A percentile compares a stretch with the other conserved stretches of the same genome.
Evolutionary conservation across 1,139 yeast species (phyloP).

Genomic region (Nakaseomyces bracarensis): DNA sequence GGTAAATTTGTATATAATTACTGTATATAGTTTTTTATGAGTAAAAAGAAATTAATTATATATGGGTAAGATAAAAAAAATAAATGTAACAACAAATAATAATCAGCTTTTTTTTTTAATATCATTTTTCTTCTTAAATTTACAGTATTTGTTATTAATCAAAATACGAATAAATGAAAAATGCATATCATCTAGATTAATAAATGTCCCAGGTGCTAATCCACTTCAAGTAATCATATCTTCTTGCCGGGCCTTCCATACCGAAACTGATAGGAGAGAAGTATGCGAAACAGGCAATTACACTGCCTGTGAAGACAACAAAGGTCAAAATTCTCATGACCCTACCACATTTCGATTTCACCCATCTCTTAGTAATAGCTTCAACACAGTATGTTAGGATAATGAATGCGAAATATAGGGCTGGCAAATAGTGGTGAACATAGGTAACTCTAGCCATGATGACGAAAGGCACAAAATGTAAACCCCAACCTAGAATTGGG

Average conservation of each 20-base stretch:
- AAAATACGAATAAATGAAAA: too few species aligned
- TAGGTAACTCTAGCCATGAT: constrained; percentile 97
- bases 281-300: constrained; percentile 61
- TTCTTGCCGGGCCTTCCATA: constrained; percentile 69
- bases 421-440: constrained; percentile 96
- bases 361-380: constrained; percentile 41
- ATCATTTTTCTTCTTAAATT: too few species aligned
- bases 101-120: too few species aligned
- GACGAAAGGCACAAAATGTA: constrained; percentile 85
- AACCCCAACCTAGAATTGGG: constrained; percentile 90
- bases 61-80: too few species aligned
- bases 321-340: constrained; percentile 33
- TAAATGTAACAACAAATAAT: too few species aligned
- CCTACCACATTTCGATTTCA: constrained; percentile 29
- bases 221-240: constrained; percentile 70
- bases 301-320: constrained; percentile 42
- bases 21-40: too few species aligned
- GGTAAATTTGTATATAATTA: too few species aligned
- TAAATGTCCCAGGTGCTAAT: constrained; percentile 63
- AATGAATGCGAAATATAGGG: constrained; percentile 88
- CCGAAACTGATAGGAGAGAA: constrained; percentile 82
- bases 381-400: constrained; percentile 74
- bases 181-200: too few species aligned
- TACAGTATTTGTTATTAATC: too few species aligned
- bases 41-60: too few species aligned